Percentiles rank a stretch among this genome's conserved stretches.
Conservation (phyloP, 306 rosid genomes). For the Lotus japonicus region DNA sequence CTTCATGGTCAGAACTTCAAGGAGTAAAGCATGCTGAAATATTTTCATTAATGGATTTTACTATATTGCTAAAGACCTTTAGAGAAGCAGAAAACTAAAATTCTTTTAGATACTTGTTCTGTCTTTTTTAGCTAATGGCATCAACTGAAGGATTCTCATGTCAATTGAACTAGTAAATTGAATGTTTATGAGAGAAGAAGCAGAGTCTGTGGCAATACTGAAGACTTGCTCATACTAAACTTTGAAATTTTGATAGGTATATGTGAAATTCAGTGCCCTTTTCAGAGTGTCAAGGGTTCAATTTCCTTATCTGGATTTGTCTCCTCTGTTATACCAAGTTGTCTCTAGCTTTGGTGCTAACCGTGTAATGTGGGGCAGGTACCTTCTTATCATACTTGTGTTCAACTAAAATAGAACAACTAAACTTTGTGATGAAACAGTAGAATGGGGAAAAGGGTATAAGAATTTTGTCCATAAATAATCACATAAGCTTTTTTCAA, state of each 20-base stretch:
- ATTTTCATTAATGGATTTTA: not conserved
- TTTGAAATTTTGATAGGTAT: slow-evolving; percentile 43
- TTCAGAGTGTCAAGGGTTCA: slow-evolving; percentile 74
- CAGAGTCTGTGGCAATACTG: too few relatives aligned
- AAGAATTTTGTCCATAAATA: not conserved
- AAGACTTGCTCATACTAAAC: not conserved
- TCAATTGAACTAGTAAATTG: slow-evolving; percentile 1
- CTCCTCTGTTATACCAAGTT: slow-evolving; percentile 45
- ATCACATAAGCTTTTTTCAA: not conserved
- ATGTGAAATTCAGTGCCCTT: slow-evolving; percentile 81
- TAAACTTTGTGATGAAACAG: not conserved
- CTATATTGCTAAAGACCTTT: not conserved
- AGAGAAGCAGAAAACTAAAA: not conserved
- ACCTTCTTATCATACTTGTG: not conserved
- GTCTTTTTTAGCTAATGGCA: not conserved
- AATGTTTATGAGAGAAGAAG: too few relatives aligned
- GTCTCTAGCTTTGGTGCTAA: slow-evolving; percentile 71
- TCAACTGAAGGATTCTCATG: not conserved
- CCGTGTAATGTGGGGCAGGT: slow-evolving; percentile 93
- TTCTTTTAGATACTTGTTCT: not conserved
- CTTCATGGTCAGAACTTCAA: not conserved
- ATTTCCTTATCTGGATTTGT: slow-evolving; percentile 63
- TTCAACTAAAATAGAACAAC: not conserved
- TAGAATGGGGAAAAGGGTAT: not conserved
- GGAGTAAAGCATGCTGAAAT: not conserved